Evolutionary conservation across 2,329 filamentous ascomycete species (phyloP).

Genomic region (Lecanoromycetidae sp.): DNA sequence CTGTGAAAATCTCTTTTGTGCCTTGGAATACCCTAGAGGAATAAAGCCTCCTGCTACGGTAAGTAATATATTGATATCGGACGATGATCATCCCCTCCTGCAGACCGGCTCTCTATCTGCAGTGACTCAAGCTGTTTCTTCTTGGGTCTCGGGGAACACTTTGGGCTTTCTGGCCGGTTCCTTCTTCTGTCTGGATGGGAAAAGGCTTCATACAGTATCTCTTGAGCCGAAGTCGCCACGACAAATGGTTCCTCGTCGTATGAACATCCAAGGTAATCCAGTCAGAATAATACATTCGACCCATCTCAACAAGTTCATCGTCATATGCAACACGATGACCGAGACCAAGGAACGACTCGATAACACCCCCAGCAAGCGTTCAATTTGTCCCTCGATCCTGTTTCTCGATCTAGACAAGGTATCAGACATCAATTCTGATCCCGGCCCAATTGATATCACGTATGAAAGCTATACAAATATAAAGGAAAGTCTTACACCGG

Average conservation of each 20-base stretch:
- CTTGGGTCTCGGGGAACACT: not conserved
- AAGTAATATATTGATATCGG: conserved; percentile 12
- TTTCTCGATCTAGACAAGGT: conserved; percentile 33
- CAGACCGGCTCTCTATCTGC: conserved; percentile 5
- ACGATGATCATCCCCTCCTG: conserved; percentile 1
- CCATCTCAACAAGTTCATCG: conserved; percentile 11
- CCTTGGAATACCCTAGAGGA: conserved; percentile 6
- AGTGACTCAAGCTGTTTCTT: conserved; percentile 11
- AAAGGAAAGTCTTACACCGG: not conserved
- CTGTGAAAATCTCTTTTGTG: conserved; percentile 9
- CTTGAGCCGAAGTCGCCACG: conserved; percentile 31
- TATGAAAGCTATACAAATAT: not conserved
- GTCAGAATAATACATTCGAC: conserved; percentile 16
- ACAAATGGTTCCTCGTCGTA: conserved; percentile 39
- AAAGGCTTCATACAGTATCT: conserved; percentile 42
- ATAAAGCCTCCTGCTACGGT: not conserved
- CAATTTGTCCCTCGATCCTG: conserved; percentile 35
- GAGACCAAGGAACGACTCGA: not conserved
- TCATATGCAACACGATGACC: conserved; percentile 3
- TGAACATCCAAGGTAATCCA: conserved; percentile 32
- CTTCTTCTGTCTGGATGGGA: conserved; percentile 27
- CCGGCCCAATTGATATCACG: conserved; percentile 23
- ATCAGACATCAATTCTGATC: conserved; percentile 34
- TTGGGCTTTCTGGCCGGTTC: conserved; percentile 3
- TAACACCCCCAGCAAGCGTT: not conserved